Evolutionary conservation across 495 filamentous ascomycete species (phyloP).

Genomic region (Xylaria scruposa): DNA sequence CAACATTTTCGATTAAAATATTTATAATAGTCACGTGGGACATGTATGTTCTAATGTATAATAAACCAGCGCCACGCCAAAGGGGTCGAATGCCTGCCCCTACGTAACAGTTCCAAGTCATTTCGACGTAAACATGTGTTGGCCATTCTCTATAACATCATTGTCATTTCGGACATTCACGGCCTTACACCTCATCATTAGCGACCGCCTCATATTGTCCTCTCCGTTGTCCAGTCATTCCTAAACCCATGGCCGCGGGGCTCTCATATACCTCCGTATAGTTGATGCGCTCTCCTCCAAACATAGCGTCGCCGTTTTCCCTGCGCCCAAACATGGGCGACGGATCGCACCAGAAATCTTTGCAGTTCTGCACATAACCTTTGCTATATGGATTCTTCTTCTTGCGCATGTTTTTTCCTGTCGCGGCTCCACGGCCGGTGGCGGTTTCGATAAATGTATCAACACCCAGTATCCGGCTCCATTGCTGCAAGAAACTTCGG

Average conservation of each 20-base stretch:
- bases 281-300: constrained; percentile 81
- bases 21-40: neutral
- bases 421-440: constrained; percentile 62
- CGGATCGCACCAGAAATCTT: constrained; percentile 94
- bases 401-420: constrained; percentile 54
- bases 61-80: constrained; percentile 15
- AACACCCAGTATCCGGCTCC: constrained; percentile 83
- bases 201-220: constrained; percentile 56
- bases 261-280: constrained; percentile 91
- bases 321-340: constrained; percentile 79
- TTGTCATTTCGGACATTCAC: neutral
- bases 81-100: neutral
- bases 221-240: constrained; percentile 40
- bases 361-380: constrained; percentile 84
- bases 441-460: constrained; percentile 90
- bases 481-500: constrained; percentile 72
- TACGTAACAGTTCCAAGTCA: neutral
- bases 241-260: constrained; percentile 65
- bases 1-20: constrained; percentile 6
- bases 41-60: constrained; percentile 13
- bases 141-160: constrained; percentile 1
- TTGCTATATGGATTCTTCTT: constrained; percentile 83
- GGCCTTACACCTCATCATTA: constrained; percentile 46
- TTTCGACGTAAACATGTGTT: constrained; percentile 21
- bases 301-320: constrained; percentile 72